Percentiles rank a stretch among this genome's conserved stretches.
phyloP scores from a whole-genome alignment of 1,284 basidiomycete species.

The Ganoderma meredithae region DNA sequence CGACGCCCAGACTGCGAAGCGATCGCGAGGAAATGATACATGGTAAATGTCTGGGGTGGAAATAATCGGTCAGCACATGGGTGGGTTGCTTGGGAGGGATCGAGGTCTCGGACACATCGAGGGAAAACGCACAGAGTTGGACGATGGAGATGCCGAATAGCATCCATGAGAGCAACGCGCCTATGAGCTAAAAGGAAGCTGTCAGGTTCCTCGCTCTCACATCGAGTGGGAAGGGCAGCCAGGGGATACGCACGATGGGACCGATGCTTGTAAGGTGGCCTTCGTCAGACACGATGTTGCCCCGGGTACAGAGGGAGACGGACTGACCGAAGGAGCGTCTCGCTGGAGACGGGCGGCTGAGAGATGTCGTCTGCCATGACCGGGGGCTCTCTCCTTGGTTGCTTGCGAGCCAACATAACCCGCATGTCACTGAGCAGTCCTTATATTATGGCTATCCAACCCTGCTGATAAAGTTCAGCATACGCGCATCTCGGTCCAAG shows the following conservation, averaged over 20 bases:
- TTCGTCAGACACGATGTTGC: background rate
- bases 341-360: constrained; percentile 18
- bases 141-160: constrained; percentile 18
- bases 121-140: constrained; percentile 16
- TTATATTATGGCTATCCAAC: background rate
- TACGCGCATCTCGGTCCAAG: constrained; percentile 3
- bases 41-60: constrained; percentile 15
- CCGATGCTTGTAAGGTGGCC: constrained; percentile 8
- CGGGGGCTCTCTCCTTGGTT: background rate
- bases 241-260: constrained; percentile 11
- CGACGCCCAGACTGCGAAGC: constrained; percentile 5
- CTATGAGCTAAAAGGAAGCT: constrained; percentile 14
- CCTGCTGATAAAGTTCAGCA: background rate
- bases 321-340: constrained; percentile 18
- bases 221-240: background rate
- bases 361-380: constrained; percentile 12
- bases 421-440: background rate
- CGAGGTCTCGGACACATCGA: background rate
- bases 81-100: background rate
- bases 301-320: background rate
- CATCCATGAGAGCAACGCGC: constrained; percentile 19
- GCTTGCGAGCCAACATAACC: background rate
- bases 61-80: background rate
- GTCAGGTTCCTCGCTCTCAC: background rate
- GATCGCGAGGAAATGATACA: constrained; percentile 19